Evolutionary conservation across 2,329 filamentous ascomycete species (phyloP).

Genomic region (Didymella pinodella): DNA sequence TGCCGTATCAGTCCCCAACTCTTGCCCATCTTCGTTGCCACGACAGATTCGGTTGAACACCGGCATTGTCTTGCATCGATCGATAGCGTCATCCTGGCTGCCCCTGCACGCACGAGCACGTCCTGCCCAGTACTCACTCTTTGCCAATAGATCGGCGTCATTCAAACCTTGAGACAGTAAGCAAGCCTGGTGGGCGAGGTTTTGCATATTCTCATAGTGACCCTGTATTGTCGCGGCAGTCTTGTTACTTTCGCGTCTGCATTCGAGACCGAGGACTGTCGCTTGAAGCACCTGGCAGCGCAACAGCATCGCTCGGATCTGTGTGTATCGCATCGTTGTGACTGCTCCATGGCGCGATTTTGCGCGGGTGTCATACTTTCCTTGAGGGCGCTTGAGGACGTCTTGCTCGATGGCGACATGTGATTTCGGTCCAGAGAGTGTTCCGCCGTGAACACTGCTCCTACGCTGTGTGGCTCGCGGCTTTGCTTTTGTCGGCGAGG

Average conservation of each 20-base stretch:
- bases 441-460: background rate
- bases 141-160: slow-evolving; percentile 24
- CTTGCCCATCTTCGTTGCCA: background rate
- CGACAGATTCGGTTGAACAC: background rate
- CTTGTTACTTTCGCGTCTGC: slow-evolving; percentile 1
- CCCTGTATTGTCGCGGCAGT: too few relatives aligned
- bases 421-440: background rate
- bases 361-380: background rate
- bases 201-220: slow-evolving; percentile 1
- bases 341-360: background rate
- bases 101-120: slow-evolving; percentile 20
- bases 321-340: slow-evolving; percentile 5
- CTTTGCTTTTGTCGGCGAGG: background rate
- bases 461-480: background rate
- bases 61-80: background rate
- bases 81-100: slow-evolving; percentile 3
- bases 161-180: slow-evolving; percentile 20
- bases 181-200: slow-evolving; percentile 23
- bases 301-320: slow-evolving; percentile 21
- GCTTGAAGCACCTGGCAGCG: slow-evolving; percentile 27
- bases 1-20: background rate
- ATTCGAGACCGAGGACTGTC: slow-evolving; percentile 6
- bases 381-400: background rate
- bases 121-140: slow-evolving; percentile 34
- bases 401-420: background rate